Percentiles rank a stretch among this genome's conserved stretches.
phyloP scores from a whole-genome alignment of 805 yeast species.

The Candida wancherniae region DNA sequence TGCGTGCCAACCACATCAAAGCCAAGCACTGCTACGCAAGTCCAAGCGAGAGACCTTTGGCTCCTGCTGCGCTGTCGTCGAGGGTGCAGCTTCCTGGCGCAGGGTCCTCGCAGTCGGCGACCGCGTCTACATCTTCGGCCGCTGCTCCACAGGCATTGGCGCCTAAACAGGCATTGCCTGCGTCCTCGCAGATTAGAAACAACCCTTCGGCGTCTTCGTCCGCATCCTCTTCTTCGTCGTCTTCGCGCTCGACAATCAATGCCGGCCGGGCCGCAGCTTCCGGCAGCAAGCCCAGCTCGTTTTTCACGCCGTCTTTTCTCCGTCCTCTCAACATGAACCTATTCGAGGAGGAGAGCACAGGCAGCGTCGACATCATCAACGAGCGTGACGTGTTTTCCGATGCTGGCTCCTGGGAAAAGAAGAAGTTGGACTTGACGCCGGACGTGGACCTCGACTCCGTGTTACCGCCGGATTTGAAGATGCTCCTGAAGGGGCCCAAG shows the following conservation, averaged over 20 bases:
- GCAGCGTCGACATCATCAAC: conserved; percentile 15
- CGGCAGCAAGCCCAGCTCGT: conserved; percentile 1
- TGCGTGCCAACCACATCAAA: conserved; percentile 12
- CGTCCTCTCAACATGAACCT: conserved; percentile 17
- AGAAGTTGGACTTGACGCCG: conserved; percentile 1
- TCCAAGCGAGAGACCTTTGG: neutral
- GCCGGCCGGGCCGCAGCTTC: neutral
- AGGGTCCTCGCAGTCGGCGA: too few species aligned
- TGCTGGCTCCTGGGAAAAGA: conserved; percentile 4
- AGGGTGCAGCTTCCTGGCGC: too few species aligned
- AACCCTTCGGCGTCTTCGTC: too few species aligned
- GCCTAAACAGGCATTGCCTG: too few species aligned
- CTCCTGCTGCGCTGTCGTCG: too few species aligned
- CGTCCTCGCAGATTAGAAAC: too few species aligned
- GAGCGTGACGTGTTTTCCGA: conserved; percentile 12
- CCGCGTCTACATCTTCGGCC: too few species aligned
- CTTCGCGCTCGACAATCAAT: neutral
- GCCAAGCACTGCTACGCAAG: neutral
- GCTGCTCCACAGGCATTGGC: too few species aligned
- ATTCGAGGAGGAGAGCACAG: conserved; percentile 15
- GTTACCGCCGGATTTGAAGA: conserved; percentile 4
- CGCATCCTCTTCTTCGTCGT: too few species aligned
- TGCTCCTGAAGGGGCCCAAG: conserved; percentile 5
- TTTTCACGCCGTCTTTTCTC: conserved; percentile 16
- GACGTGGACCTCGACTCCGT: neutral